These are phyloP conservation scores for Suhomyces vadensis DNA, from an alignment of 805 yeast species.

Conservation along the genomic window DNA sequence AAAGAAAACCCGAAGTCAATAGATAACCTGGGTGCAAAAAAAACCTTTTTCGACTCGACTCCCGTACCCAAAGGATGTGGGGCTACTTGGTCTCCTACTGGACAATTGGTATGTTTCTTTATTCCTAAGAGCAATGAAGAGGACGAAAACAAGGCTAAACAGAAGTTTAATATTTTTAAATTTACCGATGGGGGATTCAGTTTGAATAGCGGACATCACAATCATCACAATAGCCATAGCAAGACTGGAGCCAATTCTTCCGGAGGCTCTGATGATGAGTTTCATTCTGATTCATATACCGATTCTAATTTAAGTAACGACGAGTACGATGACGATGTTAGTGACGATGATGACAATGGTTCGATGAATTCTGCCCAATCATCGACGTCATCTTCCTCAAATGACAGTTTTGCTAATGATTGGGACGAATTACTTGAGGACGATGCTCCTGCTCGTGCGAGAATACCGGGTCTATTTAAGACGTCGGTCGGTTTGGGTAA, in stretches of 20 bases:
- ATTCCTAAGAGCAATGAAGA: constrained; percentile 47
- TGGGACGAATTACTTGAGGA: constrained; percentile 65
- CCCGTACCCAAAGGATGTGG: constrained; percentile 95
- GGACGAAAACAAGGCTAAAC: constrained; percentile 40
- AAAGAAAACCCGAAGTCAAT: constrained; percentile 1
- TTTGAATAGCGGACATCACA: constrained; percentile 15
- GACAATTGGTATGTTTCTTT: constrained; percentile 81
- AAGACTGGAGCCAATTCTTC: constrained; percentile 6
- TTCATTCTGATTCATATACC: constrained; percentile 2
- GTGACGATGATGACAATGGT: constrained; percentile 22
- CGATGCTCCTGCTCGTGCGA: constrained; percentile 52
- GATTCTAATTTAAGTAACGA: constrained; percentile 22
- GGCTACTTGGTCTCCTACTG: constrained; percentile 80
- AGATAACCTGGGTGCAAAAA: constrained; percentile 11
- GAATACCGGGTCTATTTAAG: constrained; percentile 52
- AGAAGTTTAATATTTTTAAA: constrained; percentile 47
- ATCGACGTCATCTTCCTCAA: constrained; percentile 28
- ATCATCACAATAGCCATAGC: constrained; percentile 17
- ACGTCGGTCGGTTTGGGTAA: constrained; percentile 43
- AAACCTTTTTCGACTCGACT: constrained; percentile 63
- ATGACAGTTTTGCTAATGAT: constrained; percentile 65
- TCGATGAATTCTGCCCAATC: constrained; percentile 11
- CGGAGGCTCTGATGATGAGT: constrained; percentile 17
- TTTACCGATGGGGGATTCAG: constrained; percentile 55
- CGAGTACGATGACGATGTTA: constrained; percentile 9